Conservation (phyloP, 257 asterid species). For the Solanum chiquidenum region DNA sequence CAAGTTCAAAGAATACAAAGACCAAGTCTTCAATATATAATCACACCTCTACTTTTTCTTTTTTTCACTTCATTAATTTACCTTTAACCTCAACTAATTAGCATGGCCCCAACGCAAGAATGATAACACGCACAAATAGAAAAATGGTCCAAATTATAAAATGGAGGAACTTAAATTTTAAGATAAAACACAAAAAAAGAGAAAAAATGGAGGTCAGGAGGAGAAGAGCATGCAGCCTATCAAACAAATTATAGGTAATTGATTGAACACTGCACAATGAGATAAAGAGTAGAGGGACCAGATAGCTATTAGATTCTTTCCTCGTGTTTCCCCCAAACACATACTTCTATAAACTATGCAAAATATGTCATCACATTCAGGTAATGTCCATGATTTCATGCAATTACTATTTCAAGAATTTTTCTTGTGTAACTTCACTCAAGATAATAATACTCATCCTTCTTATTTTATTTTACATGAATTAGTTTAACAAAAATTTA, state of each 20-base stretch:
- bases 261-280: not conserved
- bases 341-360: not conserved
- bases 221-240: not conserved
- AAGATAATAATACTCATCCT: not conserved
- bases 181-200: not conserved
- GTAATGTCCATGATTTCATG: not conserved
- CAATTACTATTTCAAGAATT: not conserved
- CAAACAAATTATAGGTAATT: not conserved
- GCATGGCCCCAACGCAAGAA: accelerated
- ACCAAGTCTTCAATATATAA: not conserved
- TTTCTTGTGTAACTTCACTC: too few species aligned
- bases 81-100: not conserved
- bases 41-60: not conserved
- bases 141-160: too few species aligned
- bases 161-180: not conserved
- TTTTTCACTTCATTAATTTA: not conserved
- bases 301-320: not conserved
- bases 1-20: not conserved
- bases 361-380: not conserved
- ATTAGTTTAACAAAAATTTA: not conserved
- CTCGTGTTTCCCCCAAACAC: constrained; percentile 1
- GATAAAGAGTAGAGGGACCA: not conserved
- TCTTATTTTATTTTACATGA: not conserved
- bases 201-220: not conserved
- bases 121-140: too few species aligned